These are phyloP conservation scores for Verticillium dahliae DNA, from an alignment of 2,329 filamentous ascomycete species.

Conservation along the genomic window DNA sequence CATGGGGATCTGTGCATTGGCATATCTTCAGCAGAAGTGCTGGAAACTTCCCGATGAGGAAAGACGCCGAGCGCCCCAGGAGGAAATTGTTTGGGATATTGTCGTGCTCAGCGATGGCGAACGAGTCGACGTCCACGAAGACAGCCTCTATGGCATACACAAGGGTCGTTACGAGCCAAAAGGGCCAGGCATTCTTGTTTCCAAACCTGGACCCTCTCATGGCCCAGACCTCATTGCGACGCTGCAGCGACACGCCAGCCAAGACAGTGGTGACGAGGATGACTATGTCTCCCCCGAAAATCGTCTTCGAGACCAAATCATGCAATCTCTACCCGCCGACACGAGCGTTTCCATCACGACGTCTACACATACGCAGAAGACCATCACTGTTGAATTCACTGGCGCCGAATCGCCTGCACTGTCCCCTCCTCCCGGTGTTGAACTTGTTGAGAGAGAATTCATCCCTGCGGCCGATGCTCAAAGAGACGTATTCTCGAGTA, in stretches of 20 bases:
- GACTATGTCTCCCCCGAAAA: slow-evolving; percentile 29
- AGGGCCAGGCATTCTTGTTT: slow-evolving; percentile 13
- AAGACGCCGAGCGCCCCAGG: slow-evolving; percentile 34
- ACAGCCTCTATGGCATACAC: slow-evolving; percentile 24
- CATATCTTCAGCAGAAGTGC: slow-evolving; percentile 54
- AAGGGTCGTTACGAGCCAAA: slow-evolving; percentile 15
- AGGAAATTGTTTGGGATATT: slow-evolving; percentile 61
- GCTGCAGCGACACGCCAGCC: slow-evolving; percentile 24
- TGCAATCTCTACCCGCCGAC: slow-evolving; percentile 46
- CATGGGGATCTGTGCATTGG: slow-evolving; percentile 52
- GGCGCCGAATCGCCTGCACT: slow-evolving; percentile 44
- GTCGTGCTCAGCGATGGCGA: slow-evolving; percentile 54
- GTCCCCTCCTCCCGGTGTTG: slow-evolving; percentile 49
- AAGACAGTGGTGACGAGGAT: slow-evolving; percentile 12
- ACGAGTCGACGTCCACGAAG: slow-evolving; percentile 46
- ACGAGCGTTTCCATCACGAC: slow-evolving; percentile 56
- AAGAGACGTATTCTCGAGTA: slow-evolving; percentile 9
- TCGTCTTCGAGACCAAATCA: slow-evolving; percentile 45
- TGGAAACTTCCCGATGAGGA: slow-evolving; percentile 45
- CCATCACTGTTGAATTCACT: slow-evolving; percentile 57
- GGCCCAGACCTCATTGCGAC: slow-evolving; percentile 24
- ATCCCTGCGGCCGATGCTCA: slow-evolving; percentile 29
- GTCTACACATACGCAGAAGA: slow-evolving; percentile 53
- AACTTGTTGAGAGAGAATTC: slow-evolving; percentile 50
- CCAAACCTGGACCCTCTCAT: slow-evolving; percentile 13